A percentile compares a stretch with the other conserved stretches of the same genome.
Evolutionary conservation across 2,329 filamentous ascomycete species (phyloP).

Genomic region (Myriosclerotinia scirpicola): DNA sequence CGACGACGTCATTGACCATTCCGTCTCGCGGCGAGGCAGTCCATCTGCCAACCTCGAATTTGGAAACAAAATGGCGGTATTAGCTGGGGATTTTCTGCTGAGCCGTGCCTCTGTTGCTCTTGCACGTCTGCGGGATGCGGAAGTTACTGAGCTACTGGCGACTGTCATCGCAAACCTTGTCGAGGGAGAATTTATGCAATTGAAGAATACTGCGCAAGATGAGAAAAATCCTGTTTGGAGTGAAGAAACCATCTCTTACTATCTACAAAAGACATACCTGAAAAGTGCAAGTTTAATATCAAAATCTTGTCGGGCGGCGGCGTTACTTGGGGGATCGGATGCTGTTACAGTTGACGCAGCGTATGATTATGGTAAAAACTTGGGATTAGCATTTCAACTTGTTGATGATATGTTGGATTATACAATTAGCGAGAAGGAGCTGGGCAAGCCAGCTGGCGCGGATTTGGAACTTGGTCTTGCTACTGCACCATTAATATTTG

Average conservation of each 20-base stretch:
- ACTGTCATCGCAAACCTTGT: conserved; percentile 97
- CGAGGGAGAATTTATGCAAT: conserved; percentile 99
- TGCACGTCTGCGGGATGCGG: conserved; percentile 83
- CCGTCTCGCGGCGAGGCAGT: conserved; percentile 76
- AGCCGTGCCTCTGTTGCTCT: conserved; percentile 91
- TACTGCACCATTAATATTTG: conserved; percentile 90
- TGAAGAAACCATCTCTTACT: conserved; percentile 87
- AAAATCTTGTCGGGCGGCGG: conserved; percentile 90
- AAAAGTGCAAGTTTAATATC: conserved; percentile 96
- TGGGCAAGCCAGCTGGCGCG: conserved; percentile 93
- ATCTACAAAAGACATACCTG: conserved; percentile 96
- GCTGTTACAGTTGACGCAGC: conserved; percentile 82
- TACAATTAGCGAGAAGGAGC: conserved; percentile 76
- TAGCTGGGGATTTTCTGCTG: conserved; percentile 95
- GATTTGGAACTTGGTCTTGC: conserved; percentile 91
- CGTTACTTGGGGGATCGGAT: conserved; percentile 77
- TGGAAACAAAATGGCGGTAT: conserved; percentile 98
- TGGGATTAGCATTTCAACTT: conserved; percentile 93
- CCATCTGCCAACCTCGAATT: conserved; percentile 93
- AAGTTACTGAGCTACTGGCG: conserved; percentile 90
- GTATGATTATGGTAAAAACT: conserved; percentile 88
- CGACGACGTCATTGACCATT: conserved; percentile 97
- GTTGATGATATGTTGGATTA: conserved; percentile 99
- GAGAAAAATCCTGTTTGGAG: conserved; percentile 83
- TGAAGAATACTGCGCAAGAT: conserved; percentile 91